Base-by-base conservation (phyloP, 2,329 filamentous ascomycete species). In the Phoma sp. region DNA sequence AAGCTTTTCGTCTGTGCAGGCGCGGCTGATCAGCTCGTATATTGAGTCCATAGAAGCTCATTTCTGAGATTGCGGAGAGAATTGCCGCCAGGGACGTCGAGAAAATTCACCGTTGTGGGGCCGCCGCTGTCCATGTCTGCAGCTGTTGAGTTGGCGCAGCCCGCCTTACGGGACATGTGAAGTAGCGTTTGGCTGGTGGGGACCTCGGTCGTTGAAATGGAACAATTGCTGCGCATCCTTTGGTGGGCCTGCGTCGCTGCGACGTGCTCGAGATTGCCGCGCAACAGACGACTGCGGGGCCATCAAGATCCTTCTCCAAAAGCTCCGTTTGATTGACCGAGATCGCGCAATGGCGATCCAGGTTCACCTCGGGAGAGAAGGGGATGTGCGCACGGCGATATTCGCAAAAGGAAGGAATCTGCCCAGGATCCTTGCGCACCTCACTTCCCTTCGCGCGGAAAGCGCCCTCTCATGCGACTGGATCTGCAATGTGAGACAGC, bases 361-460 rank as follows among this genome's bases (percentile, higher is more conserved):
- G 40, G 24, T 45, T 47, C n/a, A 53, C 9, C 25, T 7, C 39
- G 33, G 38, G 11, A 25, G 11, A 45, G 7, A 22, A 44, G 40
- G 36, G 45, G 44, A 48, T 18, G 23, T 13, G 30, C 33, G 44
- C 39, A 39, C 44, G 51, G 33, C 37, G 29, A 42, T 22, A 37
- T 11, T 38, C 36, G 36, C 8, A 36, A 29, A 13, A 43, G 40
- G 27, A 35, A 29, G 35, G 41, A 39, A 36, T 10, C 11, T 4
- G 38, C 32, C 30, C 29, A 47, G 38, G 11, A 5, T 30, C 11
- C 27, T 18, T 22, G 22, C 18, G 38, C 38, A 38, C 37, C 38
- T 47, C 33, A 44, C 27, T 27, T 41, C 36, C 22, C 48, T 35
- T 33, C 35, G 47, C 29, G 47, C 36, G 29, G 13, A 40, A 46